A percentile compares a stretch with the other conserved stretches of the same genome.
Evolutionary conservation across 805 yeast species (phyloP).

Genomic region (Wickerhamiella sergipiensis): DNA sequence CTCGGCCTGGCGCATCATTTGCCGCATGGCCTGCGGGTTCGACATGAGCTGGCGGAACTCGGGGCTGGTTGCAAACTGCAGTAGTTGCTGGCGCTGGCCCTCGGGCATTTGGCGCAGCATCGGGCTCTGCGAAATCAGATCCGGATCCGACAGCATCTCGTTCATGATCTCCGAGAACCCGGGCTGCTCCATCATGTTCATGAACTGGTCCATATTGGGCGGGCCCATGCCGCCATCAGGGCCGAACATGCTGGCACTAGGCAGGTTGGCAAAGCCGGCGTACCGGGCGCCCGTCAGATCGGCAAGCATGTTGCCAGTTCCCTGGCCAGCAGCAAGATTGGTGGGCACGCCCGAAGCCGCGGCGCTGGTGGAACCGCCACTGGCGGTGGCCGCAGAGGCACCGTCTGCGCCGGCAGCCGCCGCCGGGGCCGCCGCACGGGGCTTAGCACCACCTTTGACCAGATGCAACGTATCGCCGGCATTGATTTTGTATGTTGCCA

Average conservation of each 20-base stretch:
- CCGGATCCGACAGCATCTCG: constrained; percentile 24
- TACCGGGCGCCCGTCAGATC: constrained; percentile 91
- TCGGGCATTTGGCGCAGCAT: constrained; percentile 84
- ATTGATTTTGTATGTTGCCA: constrained; percentile 67
- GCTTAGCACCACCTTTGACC: constrained; percentile 62
- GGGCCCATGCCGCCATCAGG: constrained; percentile 87
- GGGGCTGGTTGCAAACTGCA: constrained; percentile 75
- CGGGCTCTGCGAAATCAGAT: constrained; percentile 59
- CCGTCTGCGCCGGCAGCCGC: constrained; percentile 13
- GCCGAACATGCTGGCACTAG: constrained; percentile 78
- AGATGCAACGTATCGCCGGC: constrained; percentile 79
- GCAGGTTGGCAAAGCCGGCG: constrained; percentile 84
- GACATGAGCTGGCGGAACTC: constrained; percentile 64
- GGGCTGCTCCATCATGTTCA: constrained; percentile 68
- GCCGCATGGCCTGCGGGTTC: constrained; percentile 76
- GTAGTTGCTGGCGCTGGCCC: constrained; percentile 58
- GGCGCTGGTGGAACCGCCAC: constrained; percentile 16
- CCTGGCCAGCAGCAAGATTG: constrained; percentile 76
- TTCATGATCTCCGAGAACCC: constrained; percentile 70
- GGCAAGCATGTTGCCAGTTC: constrained; percentile 79
- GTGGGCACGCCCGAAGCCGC: constrained; percentile 41
- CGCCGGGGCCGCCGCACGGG: constrained; percentile 17
- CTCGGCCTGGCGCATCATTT: constrained; percentile 51
- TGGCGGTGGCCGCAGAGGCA: constrained; percentile 19
- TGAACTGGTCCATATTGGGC: constrained; percentile 65